A percentile compares a stretch with the other conserved stretches of the same genome.
Evolutionary conservation across 1,139 yeast species (phyloP).

Genomic region (Magnusiomyces clavatus): DNA sequence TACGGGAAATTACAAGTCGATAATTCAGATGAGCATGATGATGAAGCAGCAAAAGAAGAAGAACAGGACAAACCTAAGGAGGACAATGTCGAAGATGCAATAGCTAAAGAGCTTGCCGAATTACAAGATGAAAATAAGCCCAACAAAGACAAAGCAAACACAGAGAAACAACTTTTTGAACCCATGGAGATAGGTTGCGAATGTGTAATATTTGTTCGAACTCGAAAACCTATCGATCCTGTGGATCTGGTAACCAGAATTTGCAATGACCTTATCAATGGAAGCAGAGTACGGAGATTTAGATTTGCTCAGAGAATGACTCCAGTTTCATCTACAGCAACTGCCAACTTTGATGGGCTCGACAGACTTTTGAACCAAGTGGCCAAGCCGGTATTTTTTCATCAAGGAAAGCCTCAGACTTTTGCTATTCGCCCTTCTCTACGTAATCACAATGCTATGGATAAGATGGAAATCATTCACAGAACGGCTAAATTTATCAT

Average conservation of each 20-base stretch:
- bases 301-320: conserved; percentile 67
- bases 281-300: conserved; percentile 41
- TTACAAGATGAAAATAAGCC: conserved; percentile 35
- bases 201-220: conserved; percentile 73
- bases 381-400: conserved; percentile 58
- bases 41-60: conserved; percentile 30
- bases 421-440: conserved; percentile 79
- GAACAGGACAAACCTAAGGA: conserved; percentile 36
- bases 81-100: conserved; percentile 57
- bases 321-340: conserved; percentile 70
- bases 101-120: conserved; percentile 58
- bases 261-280: conserved; percentile 42
- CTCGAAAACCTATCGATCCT: conserved; percentile 72
- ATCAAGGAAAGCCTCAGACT: conserved; percentile 40
- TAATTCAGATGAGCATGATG: conserved; percentile 30
- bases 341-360: conserved; percentile 64
- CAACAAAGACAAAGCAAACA: conserved; percentile 29
- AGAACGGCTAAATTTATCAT: conserved; percentile 70
- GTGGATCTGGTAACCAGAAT: conserved; percentile 56
- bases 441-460: conserved; percentile 69
- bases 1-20: conserved; percentile 31
- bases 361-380: conserved; percentile 49
- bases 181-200: conserved; percentile 73
- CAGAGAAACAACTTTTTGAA: conserved; percentile 44
- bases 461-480: conserved; percentile 60